A percentile compares a stretch with the other conserved stretches of the same genome.
These are phyloP conservation scores for Plenodomus lindquistii DNA, from an alignment of 2,329 filamentous ascomycete species.

Conservation along the genomic window DNA sequence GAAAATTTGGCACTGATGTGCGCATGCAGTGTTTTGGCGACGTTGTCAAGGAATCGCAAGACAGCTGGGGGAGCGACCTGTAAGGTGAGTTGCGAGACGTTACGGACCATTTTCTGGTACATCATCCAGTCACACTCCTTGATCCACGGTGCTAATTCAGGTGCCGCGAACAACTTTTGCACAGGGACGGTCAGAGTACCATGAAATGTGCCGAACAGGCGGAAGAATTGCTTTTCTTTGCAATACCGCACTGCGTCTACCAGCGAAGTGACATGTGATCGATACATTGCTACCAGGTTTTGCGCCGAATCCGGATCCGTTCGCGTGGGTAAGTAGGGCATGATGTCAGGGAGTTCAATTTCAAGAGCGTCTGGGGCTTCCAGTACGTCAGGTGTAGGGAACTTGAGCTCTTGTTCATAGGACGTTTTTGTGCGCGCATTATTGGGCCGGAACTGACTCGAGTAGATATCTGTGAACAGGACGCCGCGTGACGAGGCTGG, in stretches of 20 bases:
- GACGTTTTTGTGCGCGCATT: constrained; percentile 50
- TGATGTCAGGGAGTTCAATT: constrained; percentile 82
- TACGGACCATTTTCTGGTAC: constrained; percentile 96
- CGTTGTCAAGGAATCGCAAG: constrained; percentile 82
- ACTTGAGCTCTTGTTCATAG: constrained; percentile 66
- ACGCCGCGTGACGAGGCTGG: constrained; percentile 49
- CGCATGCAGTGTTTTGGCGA: constrained; percentile 76
- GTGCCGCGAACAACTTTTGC: constrained; percentile 84
- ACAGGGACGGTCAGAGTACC: constrained; percentile 96
- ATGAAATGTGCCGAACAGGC: constrained; percentile 91
- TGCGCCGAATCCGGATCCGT: constrained; percentile 87
- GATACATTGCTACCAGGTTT: constrained; percentile 83
- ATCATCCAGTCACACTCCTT: constrained; percentile 93
- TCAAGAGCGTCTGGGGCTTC: constrained; percentile 67
- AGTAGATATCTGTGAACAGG: constrained; percentile 53
- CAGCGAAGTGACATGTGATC: constrained; percentile 91
- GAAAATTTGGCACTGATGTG: constrained; percentile 87
- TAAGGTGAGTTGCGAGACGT: constrained; percentile 83
- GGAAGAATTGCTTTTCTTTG: constrained; percentile 95
- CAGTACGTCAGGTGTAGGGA: constrained; percentile 62
- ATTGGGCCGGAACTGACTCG: constrained; percentile 45
- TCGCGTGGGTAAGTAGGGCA: constrained; percentile 75
- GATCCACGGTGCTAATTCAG: constrained; percentile 86
- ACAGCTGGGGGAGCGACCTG: constrained; percentile 90
- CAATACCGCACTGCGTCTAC: constrained; percentile 95